Evolutionary conservation across 345 rosid species (phyloP), one percentile per base, ranked within the genome.

Genomic region (Excoecaria agallocha): DNA sequence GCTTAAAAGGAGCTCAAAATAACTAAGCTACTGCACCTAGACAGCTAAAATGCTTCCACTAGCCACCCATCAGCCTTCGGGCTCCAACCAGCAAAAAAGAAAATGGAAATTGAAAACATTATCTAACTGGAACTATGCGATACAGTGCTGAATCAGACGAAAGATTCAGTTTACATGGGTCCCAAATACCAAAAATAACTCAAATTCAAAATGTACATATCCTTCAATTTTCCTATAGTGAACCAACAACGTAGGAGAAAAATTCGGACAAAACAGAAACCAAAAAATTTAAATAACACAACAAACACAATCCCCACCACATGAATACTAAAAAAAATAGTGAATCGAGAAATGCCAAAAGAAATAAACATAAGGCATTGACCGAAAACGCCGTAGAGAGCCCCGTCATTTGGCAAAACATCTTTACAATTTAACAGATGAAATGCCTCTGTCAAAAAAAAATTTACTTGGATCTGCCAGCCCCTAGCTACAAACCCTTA

Each of bases 401-500:
- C 59, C 95, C 97, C 10, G 95, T 85, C 95, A 93, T 93, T 55
- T 92, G 97, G 97, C 98, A 93, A 80, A 93, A 93, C 98, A 93
- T 93, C 78, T 84, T 87, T 73, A 48, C 77, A 41, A 75, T 45
- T 55, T 45, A 65, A 57, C 51, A 56, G 68, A 69, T 74, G 74
- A 83, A 73, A 60, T 73, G 73, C 77, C 59, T 43, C 69, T 76
- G 51, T 35, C 45, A 66, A 65, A 77, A n/a, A 30, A 76, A 62
- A 39, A 57, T 25, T 20, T 76, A 84, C 69, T 81, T 84, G 83
- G 88, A 81, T 87, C 89, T 84, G 74, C 75, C 65, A 83, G 51
- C 35, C 17, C 69, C 62, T n/a, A n/a, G n/a, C n/a, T n/a, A 45
- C 74, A 38, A 69, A 61, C 63, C 66, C 60, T 39, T 37, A 46